Conservation (phyloP, 2,329 filamentous ascomycete species). For the Penicillium expansum region DNA sequence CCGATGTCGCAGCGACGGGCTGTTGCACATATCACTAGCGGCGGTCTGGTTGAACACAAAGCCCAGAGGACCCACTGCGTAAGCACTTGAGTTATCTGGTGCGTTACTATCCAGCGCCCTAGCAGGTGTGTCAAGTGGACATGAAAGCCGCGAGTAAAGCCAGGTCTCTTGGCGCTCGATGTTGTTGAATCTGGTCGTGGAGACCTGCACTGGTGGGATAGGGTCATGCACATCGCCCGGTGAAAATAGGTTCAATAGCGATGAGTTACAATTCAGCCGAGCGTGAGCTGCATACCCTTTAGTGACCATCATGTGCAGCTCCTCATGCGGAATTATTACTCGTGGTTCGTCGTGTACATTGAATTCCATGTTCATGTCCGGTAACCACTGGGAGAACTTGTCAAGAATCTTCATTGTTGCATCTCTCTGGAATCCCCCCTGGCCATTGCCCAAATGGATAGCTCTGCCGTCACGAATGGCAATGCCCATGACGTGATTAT, state of each 20-base stretch:
- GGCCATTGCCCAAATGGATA: constrained; percentile 50
- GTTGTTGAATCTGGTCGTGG: constrained; percentile 7
- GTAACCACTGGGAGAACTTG: constrained; percentile 68
- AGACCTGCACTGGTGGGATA: not conserved
- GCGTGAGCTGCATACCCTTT: constrained; percentile 21
- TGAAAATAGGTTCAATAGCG: not conserved
- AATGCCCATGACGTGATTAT: constrained; percentile 11
- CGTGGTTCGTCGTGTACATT: constrained; percentile 84
- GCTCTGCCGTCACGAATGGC: constrained; percentile 7
- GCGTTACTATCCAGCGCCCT: constrained; percentile 3
- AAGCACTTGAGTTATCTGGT: not conserved
- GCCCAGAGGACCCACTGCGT: constrained; percentile 5
- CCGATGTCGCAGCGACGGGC: constrained; percentile 8
- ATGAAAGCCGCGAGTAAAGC: constrained; percentile 12
- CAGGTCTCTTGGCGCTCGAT: constrained; percentile 16
- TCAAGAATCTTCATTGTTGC: constrained; percentile 72
- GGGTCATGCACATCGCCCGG: not conserved
- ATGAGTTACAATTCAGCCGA: constrained; percentile 1
- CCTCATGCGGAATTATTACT: constrained; percentile 73
- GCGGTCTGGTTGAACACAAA: constrained; percentile 13
- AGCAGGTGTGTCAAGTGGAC: constrained; percentile 14
- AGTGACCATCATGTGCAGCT: constrained; percentile 63
- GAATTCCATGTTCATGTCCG: constrained; percentile 87
- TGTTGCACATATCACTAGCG: constrained; percentile 12
- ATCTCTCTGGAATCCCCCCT: constrained; percentile 4